Percentiles rank a stretch among this genome's conserved stretches.
Evolutionary conservation across 495 filamentous ascomycete genomes (phyloP).

Genomic region (Xylaria palmicola): DNA sequence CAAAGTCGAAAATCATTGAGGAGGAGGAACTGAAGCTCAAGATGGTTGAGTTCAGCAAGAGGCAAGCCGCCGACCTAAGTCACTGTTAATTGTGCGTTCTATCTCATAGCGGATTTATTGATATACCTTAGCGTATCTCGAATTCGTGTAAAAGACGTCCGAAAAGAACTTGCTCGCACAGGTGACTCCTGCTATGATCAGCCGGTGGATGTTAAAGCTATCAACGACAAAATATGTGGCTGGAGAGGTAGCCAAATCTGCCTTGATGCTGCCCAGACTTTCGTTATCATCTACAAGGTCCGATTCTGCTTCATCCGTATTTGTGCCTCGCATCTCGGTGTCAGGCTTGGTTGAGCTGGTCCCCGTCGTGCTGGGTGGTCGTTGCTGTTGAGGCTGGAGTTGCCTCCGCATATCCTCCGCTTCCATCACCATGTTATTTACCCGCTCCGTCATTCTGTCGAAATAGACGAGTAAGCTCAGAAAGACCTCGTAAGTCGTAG

Average conservation of each 20-base stretch:
- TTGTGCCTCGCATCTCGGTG: conserved; percentile 37
- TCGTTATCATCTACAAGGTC: conserved; percentile 43
- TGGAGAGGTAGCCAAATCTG: conserved; percentile 44
- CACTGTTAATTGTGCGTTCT: not conserved
- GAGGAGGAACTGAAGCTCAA: conserved; percentile 94
- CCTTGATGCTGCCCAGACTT: conserved; percentile 19
- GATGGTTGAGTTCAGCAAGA: conserved; percentile 93
- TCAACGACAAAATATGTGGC: conserved; percentile 89
- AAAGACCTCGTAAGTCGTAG: conserved; percentile 98
- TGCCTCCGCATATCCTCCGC: conserved; percentile 39
- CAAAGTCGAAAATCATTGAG: conserved; percentile 96
- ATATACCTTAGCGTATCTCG: conserved; percentile 94
- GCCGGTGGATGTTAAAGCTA: conserved; percentile 96
- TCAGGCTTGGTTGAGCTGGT: not conserved
- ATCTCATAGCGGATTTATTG: not conserved
- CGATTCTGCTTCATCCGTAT: conserved; percentile 35
- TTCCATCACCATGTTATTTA: conserved; percentile 64
- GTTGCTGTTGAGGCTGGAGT: conserved; percentile 22
- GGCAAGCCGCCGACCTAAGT: conserved; percentile 91
- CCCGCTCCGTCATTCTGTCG: conserved; percentile 96
- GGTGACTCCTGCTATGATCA: conserved; percentile 96
- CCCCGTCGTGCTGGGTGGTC: not conserved
- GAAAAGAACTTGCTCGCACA: conserved; percentile 99
- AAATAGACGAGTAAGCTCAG: conserved; percentile 95
- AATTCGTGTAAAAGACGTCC: conserved; percentile 99